Evolutionary conservation across 176 grass and related monocot species (phyloP).

Genomic region (Musa schizocarpa): DNA sequence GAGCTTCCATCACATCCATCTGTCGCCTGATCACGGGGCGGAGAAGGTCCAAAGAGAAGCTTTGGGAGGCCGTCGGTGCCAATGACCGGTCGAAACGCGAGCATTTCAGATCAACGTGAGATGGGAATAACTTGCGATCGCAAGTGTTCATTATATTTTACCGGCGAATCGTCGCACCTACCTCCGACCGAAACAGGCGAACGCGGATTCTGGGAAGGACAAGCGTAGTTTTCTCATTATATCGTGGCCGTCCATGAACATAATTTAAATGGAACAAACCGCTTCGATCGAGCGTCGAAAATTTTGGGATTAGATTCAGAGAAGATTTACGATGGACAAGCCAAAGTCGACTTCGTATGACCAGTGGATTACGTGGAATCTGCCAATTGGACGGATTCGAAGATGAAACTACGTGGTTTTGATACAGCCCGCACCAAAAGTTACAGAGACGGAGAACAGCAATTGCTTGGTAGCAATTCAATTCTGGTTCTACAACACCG

Average conservation of each 20-base stretch:
- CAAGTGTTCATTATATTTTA: not conserved
- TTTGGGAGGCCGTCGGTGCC: not conserved
- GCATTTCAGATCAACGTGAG: not conserved
- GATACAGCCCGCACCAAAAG: too few relatives aligned
- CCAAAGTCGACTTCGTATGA: too few relatives aligned
- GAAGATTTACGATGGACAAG: too few relatives aligned
- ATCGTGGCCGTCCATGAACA: not conserved
- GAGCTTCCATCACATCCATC: conserved; percentile 25
- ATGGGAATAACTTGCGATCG: not conserved
- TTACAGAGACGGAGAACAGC: too few relatives aligned
- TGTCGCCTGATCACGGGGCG: not conserved
- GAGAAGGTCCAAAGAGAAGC: not conserved
- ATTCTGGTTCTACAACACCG: too few relatives aligned
- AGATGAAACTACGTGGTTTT: too few relatives aligned
- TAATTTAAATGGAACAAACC: not conserved
- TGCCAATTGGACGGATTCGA: too few relatives aligned
- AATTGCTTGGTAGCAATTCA: too few relatives aligned
- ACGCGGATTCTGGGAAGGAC: not conserved
- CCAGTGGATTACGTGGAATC: too few relatives aligned
- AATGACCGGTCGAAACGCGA: too few relatives aligned
- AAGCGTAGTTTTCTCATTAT: not conserved
- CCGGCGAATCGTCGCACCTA: not conserved
- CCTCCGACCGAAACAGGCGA: not conserved
- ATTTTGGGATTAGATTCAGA: too few relatives aligned
- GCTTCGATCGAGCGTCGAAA: too few relatives aligned